Conservation (phyloP, 768 basidiomycete species). For the Albatrellus ellisii region DNA sequence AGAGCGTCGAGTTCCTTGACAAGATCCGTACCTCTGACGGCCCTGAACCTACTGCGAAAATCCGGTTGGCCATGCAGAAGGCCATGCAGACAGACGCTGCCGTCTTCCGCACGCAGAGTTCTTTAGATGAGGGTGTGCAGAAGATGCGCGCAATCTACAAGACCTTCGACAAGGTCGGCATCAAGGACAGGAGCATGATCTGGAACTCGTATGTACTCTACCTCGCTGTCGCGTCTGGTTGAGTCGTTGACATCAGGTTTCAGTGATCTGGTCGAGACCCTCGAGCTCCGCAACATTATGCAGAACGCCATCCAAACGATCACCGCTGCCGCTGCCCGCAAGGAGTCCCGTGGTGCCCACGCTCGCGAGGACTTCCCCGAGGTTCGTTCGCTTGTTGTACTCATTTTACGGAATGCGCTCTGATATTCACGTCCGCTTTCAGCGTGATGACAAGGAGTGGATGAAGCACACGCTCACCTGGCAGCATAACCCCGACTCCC, state of each 20-base stretch:
- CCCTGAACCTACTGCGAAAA: constrained; percentile 74
- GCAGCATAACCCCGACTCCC: constrained; percentile 63
- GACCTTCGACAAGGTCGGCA: constrained; percentile 81
- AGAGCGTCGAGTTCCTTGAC: constrained; percentile 81
- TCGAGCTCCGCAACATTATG: constrained; percentile 92
- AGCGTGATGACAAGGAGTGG: constrained; percentile 91
- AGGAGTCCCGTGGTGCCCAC: constrained; percentile 97
- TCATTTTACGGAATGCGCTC: neutral
- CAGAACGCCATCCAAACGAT: constrained; percentile 96
- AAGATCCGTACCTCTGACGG: constrained; percentile 76
- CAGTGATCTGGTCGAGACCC: constrained; percentile 92
- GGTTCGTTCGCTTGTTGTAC: constrained; percentile 27
- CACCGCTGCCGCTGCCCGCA: constrained; percentile 81
- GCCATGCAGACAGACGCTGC: constrained; percentile 98
- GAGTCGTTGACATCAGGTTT: constrained; percentile 2
- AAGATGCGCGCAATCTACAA: constrained; percentile 81
- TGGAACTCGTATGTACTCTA: constrained; percentile 85
- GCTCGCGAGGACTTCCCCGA: constrained; percentile 98
- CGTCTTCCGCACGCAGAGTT: constrained; percentile 90
- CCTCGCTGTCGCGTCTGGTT: neutral
- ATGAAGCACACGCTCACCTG: constrained; percentile 96
- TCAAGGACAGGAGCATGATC: constrained; percentile 98
- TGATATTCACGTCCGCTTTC: neutral
- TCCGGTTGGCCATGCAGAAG: constrained; percentile 95
- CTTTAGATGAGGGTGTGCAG: constrained; percentile 84